These are phyloP conservation scores for Trichophyton verrucosum DNA, from an alignment of 2,329 filamentous ascomycete species.

Conservation along the genomic window DNA sequence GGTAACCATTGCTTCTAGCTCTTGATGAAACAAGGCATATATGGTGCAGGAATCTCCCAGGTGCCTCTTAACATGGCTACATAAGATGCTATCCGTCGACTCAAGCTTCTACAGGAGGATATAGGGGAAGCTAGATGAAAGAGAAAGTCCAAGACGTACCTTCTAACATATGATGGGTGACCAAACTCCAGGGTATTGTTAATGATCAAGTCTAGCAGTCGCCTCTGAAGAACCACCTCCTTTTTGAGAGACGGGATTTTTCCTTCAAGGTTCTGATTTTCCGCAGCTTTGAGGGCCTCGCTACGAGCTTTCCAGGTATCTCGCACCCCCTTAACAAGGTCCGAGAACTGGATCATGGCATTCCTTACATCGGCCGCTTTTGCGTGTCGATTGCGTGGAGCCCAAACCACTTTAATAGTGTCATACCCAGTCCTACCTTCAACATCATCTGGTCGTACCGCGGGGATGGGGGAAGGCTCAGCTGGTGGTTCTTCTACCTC, in stretches of 20 bases:
- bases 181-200: conserved; percentile 32
- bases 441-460: conserved; percentile 40
- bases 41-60: neutral
- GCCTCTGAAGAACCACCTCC: conserved; percentile 45
- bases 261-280: conserved; percentile 43
- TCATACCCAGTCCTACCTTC: conserved; percentile 46
- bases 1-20: neutral
- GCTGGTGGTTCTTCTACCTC: conserved; percentile 39
- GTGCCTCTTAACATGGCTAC: conserved; percentile 23
- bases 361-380: conserved; percentile 41
- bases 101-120: conserved; percentile 25
- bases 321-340: conserved; percentile 46
- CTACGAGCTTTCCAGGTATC: conserved; percentile 50
- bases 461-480: conserved; percentile 44
- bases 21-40: neutral
- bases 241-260: conserved; percentile 45
- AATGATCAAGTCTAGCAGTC: conserved; percentile 43
- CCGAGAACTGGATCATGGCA: conserved; percentile 46
- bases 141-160: conserved; percentile 30
- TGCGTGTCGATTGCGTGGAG: conserved; percentile 39
- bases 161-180: conserved; percentile 37
- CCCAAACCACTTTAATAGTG: conserved; percentile 50
- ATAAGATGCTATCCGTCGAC: conserved; percentile 24
- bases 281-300: conserved; percentile 45
- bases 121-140: conserved; percentile 7